Conservation (phyloP, 306 rosid species). For the Ormosia emarginata region DNA sequence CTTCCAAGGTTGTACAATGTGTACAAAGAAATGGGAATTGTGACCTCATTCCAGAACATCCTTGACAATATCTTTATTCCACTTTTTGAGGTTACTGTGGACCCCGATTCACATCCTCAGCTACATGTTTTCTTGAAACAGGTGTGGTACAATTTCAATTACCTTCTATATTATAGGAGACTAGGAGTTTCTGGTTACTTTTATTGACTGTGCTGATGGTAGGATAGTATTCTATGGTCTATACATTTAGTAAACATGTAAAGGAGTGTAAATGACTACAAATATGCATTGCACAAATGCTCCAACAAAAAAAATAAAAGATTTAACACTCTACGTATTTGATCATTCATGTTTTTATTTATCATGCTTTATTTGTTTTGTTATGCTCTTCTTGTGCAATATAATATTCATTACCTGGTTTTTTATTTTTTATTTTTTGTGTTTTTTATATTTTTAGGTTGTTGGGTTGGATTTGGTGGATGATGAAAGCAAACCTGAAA, state of each 20-base stretch:
- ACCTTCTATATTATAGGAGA: not conserved
- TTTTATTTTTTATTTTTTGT: too few species aligned
- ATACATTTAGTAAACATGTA: not conserved
- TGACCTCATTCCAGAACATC: constrained; percentile 79
- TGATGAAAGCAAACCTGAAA: constrained; percentile 82
- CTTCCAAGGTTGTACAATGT: constrained; percentile 75
- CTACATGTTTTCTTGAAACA: constrained; percentile 78
- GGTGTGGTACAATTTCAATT: constrained; percentile 35
- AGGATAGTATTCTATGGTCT: not conserved
- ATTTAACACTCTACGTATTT: not conserved
- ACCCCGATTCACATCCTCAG: constrained; percentile 87
- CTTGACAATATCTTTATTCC: constrained; percentile 82
- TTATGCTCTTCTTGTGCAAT: not conserved
- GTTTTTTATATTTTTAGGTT: constrained; percentile 42
- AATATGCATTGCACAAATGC: not conserved
- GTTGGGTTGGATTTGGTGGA: constrained; percentile 89
- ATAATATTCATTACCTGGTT: not conserved
- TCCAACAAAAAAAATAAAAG: not conserved
- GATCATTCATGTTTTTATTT: not conserved
- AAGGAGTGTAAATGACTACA: constrained; percentile 2
- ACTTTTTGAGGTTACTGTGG: constrained; percentile 72
- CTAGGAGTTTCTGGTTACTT: not conserved
- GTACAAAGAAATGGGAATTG: constrained; percentile 87
- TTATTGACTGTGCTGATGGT: not conserved
- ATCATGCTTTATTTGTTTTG: not conserved